phyloP scores from a whole-genome alignment of 1,284 basidiomycete genomes.

The Mycosarcoma maydis region DNA sequence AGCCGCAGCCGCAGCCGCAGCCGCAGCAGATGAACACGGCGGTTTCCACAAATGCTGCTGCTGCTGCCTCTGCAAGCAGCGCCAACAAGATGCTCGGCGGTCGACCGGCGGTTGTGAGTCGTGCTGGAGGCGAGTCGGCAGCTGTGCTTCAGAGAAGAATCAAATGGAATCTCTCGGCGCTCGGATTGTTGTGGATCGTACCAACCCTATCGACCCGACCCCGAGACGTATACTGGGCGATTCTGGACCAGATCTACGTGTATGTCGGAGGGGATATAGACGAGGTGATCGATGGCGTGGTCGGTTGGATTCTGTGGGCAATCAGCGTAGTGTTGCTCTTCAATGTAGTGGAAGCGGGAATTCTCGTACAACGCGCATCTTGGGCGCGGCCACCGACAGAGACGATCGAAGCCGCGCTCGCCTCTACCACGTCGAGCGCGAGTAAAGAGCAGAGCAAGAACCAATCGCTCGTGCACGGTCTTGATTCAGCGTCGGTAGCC shows the following conservation, averaged over 20 bases:
- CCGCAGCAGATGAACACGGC: not conserved
- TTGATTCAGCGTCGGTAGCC: constrained; percentile 32
- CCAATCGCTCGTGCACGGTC: constrained; percentile 10
- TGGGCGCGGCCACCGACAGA: too few relatives aligned
- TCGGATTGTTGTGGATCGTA: constrained; percentile 32
- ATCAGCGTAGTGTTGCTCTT: constrained; percentile 36
- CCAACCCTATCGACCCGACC: constrained; percentile 23
- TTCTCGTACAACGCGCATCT: constrained; percentile 14
- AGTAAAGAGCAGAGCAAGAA: not conserved
- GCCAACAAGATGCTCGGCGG: not conserved
- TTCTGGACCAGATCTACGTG: constrained; percentile 33
- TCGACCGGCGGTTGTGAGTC: not conserved
- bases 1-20: not conserved
- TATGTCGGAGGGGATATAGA: constrained; percentile 29
- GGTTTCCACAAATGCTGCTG: not conserved
- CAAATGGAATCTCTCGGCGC: constrained; percentile 33
- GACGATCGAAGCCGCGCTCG: too few relatives aligned
- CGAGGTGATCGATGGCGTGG: constrained; percentile 29
- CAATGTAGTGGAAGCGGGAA: constrained; percentile 31
- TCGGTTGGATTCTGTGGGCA: constrained; percentile 42
- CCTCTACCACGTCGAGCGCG: not conserved
- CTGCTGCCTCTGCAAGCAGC: not conserved
- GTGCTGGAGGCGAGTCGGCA: not conserved
- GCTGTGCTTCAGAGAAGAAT: constrained; percentile 16
- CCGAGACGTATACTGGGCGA: constrained; percentile 28